Evolutionary conservation across 139 green algal genomes (phyloP).

Genomic region (Coelastrella sp.): DNA sequence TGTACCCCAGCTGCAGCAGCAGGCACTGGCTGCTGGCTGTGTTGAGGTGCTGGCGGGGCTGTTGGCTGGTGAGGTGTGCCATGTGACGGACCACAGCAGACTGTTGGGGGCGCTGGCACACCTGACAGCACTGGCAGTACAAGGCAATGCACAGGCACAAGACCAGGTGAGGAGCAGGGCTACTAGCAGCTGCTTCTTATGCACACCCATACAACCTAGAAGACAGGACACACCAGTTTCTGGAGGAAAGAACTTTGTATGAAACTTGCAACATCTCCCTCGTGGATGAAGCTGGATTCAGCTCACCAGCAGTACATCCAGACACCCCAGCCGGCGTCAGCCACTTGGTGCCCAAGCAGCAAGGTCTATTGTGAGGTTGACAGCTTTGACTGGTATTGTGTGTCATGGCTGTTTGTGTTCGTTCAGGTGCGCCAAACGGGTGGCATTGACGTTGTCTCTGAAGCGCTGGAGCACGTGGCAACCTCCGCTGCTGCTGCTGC

Average conservation of each 20-base stretch:
- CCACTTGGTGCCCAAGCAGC: too few relatives aligned
- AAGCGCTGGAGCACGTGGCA: neutral
- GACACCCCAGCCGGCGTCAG: too few relatives aligned
- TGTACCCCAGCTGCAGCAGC: conserved; percentile 4
- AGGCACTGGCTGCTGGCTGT: conserved; percentile 47
- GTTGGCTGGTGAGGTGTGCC: conserved; percentile 47
- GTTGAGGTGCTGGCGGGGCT: conserved; percentile 57
- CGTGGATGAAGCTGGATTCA: too few relatives aligned
- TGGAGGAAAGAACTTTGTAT: too few relatives aligned
- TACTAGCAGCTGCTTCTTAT: too few relatives aligned
- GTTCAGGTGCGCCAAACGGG: conserved; percentile 24
- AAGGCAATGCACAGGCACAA: conserved; percentile 38
- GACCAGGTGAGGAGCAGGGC: conserved; percentile 48
- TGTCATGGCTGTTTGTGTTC: neutral
- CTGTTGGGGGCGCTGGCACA: conserved; percentile 52
- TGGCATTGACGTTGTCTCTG: conserved; percentile 49
- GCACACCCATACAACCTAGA: too few relatives aligned
- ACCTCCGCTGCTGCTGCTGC: neutral
- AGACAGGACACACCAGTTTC: too few relatives aligned
- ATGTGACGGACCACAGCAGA: conserved; percentile 49
- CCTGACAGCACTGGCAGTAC: conserved; percentile 53
- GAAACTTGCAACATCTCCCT: too few relatives aligned
- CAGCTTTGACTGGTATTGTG: neutral
- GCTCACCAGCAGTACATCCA: too few relatives aligned
- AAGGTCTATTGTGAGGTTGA: too few relatives aligned